phyloP scores from a whole-genome alignment of 2,329 filamentous ascomycete species.

The Catunica adiposa region DNA sequence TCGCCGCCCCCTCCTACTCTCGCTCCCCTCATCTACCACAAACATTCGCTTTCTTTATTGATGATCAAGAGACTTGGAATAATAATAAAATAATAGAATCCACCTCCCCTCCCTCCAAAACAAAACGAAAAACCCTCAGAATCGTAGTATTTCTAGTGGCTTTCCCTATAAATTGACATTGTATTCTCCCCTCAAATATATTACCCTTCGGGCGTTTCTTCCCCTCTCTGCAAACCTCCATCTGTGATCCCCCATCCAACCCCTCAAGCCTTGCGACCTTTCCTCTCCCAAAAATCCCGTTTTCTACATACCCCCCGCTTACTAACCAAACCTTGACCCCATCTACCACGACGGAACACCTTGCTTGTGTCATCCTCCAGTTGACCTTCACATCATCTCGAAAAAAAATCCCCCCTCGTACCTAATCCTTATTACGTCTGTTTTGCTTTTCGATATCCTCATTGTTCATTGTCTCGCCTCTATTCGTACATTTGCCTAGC shows the following conservation, averaged over 20 bases:
- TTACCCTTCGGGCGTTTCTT: not conserved
- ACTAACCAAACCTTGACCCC: not conserved
- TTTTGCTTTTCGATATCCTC: too few relatives aligned
- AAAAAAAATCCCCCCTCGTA: slow-evolving; percentile 3
- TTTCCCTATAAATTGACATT: not conserved
- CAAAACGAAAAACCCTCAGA: not conserved
- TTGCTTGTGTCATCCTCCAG: not conserved
- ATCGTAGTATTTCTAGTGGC: too few relatives aligned
- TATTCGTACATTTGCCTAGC: too few relatives aligned
- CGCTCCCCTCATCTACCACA: not conserved
- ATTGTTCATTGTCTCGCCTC: too few relatives aligned
- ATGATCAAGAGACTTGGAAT: too few relatives aligned
- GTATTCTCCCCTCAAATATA: not conserved
- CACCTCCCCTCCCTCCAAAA: not conserved
- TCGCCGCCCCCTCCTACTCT: not conserved
- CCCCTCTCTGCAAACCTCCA: too few relatives aligned
- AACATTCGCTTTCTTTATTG: too few relatives aligned
- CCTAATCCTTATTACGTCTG: too few relatives aligned
- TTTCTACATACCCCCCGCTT: not conserved
- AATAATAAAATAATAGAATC: not conserved
- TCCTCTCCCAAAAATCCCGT: too few relatives aligned
- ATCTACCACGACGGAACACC: not conserved
- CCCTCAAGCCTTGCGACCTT: too few relatives aligned
- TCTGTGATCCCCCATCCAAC: not conserved
- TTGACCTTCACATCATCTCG: not conserved